These are phyloP conservation scores for Claviceps sorghi DNA, from an alignment of 2,329 filamentous ascomycete genomes.

Conservation along the genomic window DNA sequence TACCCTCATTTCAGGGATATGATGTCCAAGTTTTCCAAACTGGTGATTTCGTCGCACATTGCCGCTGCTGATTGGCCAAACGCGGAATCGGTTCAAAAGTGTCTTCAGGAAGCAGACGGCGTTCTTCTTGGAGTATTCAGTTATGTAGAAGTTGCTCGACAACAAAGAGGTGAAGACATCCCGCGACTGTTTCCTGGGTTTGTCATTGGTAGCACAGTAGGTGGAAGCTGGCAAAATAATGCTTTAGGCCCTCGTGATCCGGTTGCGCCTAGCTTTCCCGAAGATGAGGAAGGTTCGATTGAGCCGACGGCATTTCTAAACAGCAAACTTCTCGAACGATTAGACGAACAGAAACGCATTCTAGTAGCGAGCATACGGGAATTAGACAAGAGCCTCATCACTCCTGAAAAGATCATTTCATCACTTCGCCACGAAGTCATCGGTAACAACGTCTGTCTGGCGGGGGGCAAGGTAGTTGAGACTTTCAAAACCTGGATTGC, in stretches of 20 bases:
- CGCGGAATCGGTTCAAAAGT: slow-evolving; percentile 86
- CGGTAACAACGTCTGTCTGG: slow-evolving; percentile 66
- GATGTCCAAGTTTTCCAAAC: slow-evolving; percentile 99
- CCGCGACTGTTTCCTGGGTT: slow-evolving; percentile 89
- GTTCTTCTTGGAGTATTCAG: slow-evolving; percentile 88
- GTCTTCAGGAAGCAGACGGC: slow-evolving; percentile 91
- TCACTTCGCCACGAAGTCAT: slow-evolving; percentile 64
- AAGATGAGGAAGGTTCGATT: slow-evolving; percentile 58
- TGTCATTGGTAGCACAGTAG: slow-evolving; percentile 66
- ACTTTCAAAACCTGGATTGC: slow-evolving; percentile 82
- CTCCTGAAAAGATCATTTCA: slow-evolving; percentile 70
- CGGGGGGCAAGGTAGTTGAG: slow-evolving; percentile 69
- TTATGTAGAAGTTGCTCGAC: slow-evolving; percentile 87
- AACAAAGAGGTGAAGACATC: slow-evolving; percentile 86
- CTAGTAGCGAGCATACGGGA: slow-evolving; percentile 76
- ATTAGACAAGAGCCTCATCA: slow-evolving; percentile 67
- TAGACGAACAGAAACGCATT: slow-evolving; percentile 75
- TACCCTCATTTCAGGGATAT: slow-evolving; percentile 97
- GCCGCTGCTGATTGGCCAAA: slow-evolving; percentile 92
- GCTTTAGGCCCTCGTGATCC: slow-evolving; percentile 50
- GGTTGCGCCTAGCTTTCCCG: slow-evolving; percentile 69
- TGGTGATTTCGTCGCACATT: slow-evolving; percentile 95
- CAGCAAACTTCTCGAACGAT: slow-evolving; percentile 58
- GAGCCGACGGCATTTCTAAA: slow-evolving; percentile 68
- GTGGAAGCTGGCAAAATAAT: slow-evolving; percentile 79